Evolutionary conservation across 2,329 filamentous ascomycete species (phyloP), one percentile per base, ranked within the genome.

Genomic region (Arthrobotrys conoides): DNA sequence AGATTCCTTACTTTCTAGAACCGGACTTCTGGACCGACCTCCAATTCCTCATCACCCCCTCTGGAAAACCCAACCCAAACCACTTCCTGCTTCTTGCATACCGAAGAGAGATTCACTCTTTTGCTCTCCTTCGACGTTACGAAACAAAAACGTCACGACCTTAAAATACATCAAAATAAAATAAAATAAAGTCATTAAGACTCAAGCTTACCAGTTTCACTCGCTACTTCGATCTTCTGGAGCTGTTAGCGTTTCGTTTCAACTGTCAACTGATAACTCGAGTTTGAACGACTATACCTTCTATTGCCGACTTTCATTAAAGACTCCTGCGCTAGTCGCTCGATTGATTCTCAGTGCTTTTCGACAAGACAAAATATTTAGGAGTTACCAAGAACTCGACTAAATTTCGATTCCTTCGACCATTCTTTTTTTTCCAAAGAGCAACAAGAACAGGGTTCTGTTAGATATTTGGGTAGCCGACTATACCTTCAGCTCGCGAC

Each of bases 71-170:
- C 64, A 68, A 61, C 36, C 36, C 55, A 61, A 44, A 30, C 57
- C 33, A 33, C 57, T 33, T 61, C 57, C 20, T 27, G 36, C 57
- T 36, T 33, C 41, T 70, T 70, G 53, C 53, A 44, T 30, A 71
- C 65, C 64, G 73, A 78, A 72, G 68, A 64, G 75, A 78, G 75
- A 71, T 78, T 78, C 75, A 78, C 67, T 78, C 75, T 72, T 78
- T 78, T 68, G 68, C 75, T 78, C 75, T 67, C 68, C 75, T 64
- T 78, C 75, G 68, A 53, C 51, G 68, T 38, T 69, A 78, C 75
- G 75, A 78, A 66, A 57, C 46, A 59, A 22, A 38, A 67, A 51
- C 53, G 38, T 77, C 73, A 77, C 73, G 73, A 77, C 20, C 41
- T 46, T 38, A 61, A 61, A 61, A 44, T 41, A 61, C 38, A 16